phyloP scores from a whole-genome alignment of 805 yeast species.

The Lachancea sp. region DNA sequence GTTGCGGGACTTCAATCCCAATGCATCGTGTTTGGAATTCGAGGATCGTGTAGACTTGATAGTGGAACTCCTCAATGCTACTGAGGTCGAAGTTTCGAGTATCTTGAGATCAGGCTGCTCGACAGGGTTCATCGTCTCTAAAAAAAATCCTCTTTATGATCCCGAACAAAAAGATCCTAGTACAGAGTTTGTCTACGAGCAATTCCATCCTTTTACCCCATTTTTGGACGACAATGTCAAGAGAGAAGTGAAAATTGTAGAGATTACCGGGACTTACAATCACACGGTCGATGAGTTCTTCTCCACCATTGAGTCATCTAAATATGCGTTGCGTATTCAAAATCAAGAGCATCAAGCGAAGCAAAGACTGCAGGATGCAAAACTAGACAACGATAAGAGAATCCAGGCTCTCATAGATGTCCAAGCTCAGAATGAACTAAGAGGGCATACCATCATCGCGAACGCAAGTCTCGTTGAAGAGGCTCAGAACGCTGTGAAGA shows the following conservation, averaged over 20 bases:
- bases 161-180: constrained; percentile 37
- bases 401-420: constrained; percentile 57
- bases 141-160: constrained; percentile 47
- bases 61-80: constrained; percentile 39
- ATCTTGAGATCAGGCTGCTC: constrained; percentile 30
- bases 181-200: constrained; percentile 50
- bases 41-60: constrained; percentile 30
- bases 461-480: constrained; percentile 66
- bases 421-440: constrained; percentile 55
- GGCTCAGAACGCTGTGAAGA: constrained; percentile 61
- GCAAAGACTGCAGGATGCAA: constrained; percentile 68
- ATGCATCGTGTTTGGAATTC: constrained; percentile 31
- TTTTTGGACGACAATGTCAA: constrained; percentile 33
- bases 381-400: constrained; percentile 62
- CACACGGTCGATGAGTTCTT: constrained; percentile 77
- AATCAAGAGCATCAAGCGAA: constrained; percentile 71
- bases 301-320: constrained; percentile 78
- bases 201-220: constrained; percentile 65
- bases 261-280: constrained; percentile 57
- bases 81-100: constrained; percentile 39
- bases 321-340: constrained; percentile 65
- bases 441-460: constrained; percentile 67
- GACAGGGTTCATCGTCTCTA: constrained; percentile 60
- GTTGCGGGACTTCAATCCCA: constrained; percentile 43
- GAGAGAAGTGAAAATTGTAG: constrained; percentile 34